phyloP scores from a whole-genome alignment of 1,139 yeast species.

The Neolecta irregularis region DNA sequence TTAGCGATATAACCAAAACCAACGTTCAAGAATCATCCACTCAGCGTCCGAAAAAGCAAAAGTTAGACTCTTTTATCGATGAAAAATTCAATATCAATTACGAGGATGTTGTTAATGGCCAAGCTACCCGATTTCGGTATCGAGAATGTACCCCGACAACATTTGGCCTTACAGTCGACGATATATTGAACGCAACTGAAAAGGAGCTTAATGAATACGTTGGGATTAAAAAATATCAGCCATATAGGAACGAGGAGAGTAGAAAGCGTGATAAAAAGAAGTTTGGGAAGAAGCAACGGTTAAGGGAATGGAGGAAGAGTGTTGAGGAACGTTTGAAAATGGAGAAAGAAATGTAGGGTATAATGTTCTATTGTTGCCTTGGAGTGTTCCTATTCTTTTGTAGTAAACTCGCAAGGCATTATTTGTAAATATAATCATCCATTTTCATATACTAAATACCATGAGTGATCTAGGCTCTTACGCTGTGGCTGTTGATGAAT shows the following conservation, averaged over 20 bases:
- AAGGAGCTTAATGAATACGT: slow-evolving; percentile 64
- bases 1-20: slow-evolving; percentile 23
- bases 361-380: no score
- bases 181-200: slow-evolving; percentile 82
- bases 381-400: no score
- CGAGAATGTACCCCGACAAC: slow-evolving; percentile 92
- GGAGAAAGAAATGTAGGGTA: no score
- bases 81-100: slow-evolving; percentile 20
- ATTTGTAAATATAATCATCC: no score
- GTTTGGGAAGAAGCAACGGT: slow-evolving; percentile 63
- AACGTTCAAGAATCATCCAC: no score
- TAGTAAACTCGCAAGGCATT: no score
- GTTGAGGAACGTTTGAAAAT: slow-evolving; percentile 55
- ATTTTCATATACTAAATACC: no score
- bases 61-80: slow-evolving; percentile 60
- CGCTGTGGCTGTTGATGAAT: no score
- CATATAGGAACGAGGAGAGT: slow-evolving; percentile 66
- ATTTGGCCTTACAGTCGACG: slow-evolving; percentile 73
- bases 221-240: slow-evolving; percentile 84
- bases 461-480: no score
- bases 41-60: no score
- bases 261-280: slow-evolving; percentile 68
- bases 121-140: slow-evolving; percentile 62
- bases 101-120: slow-evolving; percentile 32
- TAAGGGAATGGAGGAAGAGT: slow-evolving; percentile 80